Percentiles rank a stretch among this genome's conserved stretches.
Conservation (phyloP, 257 asterid species). For the Solanum acaule region DNA sequence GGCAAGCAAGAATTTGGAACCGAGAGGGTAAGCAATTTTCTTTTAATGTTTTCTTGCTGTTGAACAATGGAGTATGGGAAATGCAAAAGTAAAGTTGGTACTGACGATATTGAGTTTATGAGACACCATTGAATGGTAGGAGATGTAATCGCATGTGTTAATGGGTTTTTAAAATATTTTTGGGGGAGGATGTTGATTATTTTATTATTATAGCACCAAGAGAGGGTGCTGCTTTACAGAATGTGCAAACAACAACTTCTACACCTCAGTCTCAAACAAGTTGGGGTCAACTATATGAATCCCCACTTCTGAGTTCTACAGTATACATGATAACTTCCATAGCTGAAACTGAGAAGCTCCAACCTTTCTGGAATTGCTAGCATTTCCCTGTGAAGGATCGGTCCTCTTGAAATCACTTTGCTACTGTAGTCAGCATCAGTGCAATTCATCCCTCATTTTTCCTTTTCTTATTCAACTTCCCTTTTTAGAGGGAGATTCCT, state of each 20-base stretch:
- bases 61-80: not conserved
- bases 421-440: not conserved
- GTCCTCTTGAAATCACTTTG: not conserved
- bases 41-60: not conserved
- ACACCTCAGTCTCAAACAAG: not conserved
- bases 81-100: not conserved
- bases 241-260: not conserved
- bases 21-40: conserved; percentile 59
- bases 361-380: not conserved
- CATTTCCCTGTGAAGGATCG: not conserved
- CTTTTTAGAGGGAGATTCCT: not conserved
- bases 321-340: not conserved
- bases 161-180: not conserved
- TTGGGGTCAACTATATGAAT: not conserved
- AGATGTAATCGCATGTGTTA: not conserved
- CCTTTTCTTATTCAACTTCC: not conserved
- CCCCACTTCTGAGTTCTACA: not conserved
- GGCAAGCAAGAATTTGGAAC: conserved; percentile 97
- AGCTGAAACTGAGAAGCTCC: not conserved
- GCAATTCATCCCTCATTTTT: not conserved
- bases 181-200: not conserved
- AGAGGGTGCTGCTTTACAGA: not conserved
- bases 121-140: not conserved
- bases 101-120: not conserved
- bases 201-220: not conserved